A percentile compares a stretch with the other conserved stretches of the same genome.
Conservation (phyloP, 2,329 filamentous ascomycete genomes). For the Xylaria sp. region DNA sequence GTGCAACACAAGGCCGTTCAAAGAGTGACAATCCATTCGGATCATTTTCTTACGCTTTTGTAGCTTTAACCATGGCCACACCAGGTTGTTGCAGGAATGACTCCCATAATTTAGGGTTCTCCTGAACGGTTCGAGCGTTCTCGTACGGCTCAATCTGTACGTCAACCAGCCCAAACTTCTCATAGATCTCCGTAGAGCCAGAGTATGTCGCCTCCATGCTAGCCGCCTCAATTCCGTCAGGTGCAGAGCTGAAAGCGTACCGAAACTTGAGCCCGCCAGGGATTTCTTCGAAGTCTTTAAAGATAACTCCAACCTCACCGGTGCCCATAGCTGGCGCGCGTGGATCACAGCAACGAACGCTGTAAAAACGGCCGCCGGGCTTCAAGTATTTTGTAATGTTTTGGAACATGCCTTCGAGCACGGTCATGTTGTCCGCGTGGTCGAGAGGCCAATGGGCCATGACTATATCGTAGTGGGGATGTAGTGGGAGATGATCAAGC, state of each 20-base stretch:
- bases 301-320: conserved; percentile 35
- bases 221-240: conserved; percentile 38
- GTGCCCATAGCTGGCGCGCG: conserved; percentile 27
- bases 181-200: conserved; percentile 41
- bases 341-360: conserved; percentile 40
- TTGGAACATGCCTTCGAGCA: conserved; percentile 46
- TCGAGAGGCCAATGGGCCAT: conserved; percentile 51
- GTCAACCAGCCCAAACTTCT: conserved; percentile 41
- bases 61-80: conserved; percentile 39
- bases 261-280: conserved; percentile 40
- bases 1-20: too few species aligned
- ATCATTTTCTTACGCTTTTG: conserved; percentile 29
- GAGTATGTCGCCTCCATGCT: conserved; percentile 41
- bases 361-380: conserved; percentile 47
- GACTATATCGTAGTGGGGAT: conserved; percentile 46
- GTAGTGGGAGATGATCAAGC: conserved; percentile 38
- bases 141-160: conserved; percentile 40
- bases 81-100: conserved; percentile 41
- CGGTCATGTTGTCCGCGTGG: conserved; percentile 42
- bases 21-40: too few species aligned
- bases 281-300: conserved; percentile 36
- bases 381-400: conserved; percentile 44
- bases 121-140: conserved; percentile 39
- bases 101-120: conserved; percentile 42
- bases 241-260: conserved; percentile 26